Evolutionary conservation across 305 asterid genomes (phyloP), one percentile per base, ranked within the genome.

Genomic region (Nicotiana rustica): DNA sequence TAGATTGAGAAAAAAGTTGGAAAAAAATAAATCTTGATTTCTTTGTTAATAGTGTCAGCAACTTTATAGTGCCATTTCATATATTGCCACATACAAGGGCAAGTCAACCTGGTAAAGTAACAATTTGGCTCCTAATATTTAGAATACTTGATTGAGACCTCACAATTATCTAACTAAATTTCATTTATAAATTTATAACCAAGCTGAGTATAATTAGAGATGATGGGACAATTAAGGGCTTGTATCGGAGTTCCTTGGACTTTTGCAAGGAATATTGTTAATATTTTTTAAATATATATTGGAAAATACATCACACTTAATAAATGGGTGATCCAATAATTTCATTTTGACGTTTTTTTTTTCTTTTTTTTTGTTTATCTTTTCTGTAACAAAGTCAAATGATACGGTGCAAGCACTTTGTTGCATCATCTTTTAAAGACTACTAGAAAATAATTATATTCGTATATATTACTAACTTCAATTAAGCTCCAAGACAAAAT

Each of bases 291-390:
- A 41, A 41, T 41, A 44, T 44, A 12, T 5, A 44, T 38, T 44
- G n/a, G 10, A 21, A 71, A 19, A 44, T 44, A 44, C 60, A 3
- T 73, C 25, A 49, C 6, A 73, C 38, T 3, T 38, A 70, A 71
- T 70, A 71, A 36, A 49, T 49, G 5, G 64, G 79, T 25, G 14
- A 15, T 75, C 44, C 79, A 75, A 75, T 25, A 75, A 49, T 75
- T 25, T 49, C 29, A 7, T 70, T 10, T 41, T 75, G 44, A 73
- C 25, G 25, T 49, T 49, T 3, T 49, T 3, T 10, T 4, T 21
- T 21, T 31, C 0, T 21, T 21, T 73, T 13, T 71, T 10, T n/a
- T 68, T 29, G 9, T 36, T 69, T 69, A 38, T 69, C 10, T 8
- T 38, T 38, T 73, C 0, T 49, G 4, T 3, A 14, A 25, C 25